Base-by-base conservation (phyloP, 2,329 filamentous ascomycete genomes). In the Penicillium sp. region DNA sequence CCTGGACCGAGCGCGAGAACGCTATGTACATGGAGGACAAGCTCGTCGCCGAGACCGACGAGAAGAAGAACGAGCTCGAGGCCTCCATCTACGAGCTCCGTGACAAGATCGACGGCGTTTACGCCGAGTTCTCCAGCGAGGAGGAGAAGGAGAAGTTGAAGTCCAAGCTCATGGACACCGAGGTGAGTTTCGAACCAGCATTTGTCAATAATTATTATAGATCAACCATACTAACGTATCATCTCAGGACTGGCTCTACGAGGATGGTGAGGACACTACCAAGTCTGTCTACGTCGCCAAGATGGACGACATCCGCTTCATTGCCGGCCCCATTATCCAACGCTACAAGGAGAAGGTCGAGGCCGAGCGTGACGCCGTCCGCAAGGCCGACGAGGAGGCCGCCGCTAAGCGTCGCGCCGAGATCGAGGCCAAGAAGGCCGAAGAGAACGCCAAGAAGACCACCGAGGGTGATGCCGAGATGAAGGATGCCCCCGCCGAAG, bases 61-160 rank as follows among this genome's bases (percentile, higher is more conserved):
- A 97, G 82, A 96, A 96, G 87, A 99, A 97, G 91, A 99, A 99
- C 82, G 93, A 97, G 80, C 90, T 99, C 54, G 94, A 99, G 84
- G 88, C 91, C 25, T 96, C 89, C 80, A 97, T 97, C 79, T 99
- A 99, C 80, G 93, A 97, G 71, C 85, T 96, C 74, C 90, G 93
- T 69, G 91, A 91, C 80, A 97, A 97, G 86, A 86, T 97, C 52
- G 91, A 97, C 67, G 92, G 95, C 70, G 85, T 91, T 68, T 97
- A 95, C 76, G 81, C 91, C 64, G 90, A 96, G 50, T 92, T 96
- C 65, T 89, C 90, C 62, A 94, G 81, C 70, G 93, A 97, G 6
- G 91, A 95, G 48, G 93, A 97, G 86, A 97, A 97, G 85, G 80
- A 86, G 43, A 91, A 89, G 79, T 83, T 97, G 66, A 89, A 86